These are phyloP conservation scores for Syzygium oleosum DNA, from an alignment of 345 rosid genomes.

Conservation along the genomic window DNA sequence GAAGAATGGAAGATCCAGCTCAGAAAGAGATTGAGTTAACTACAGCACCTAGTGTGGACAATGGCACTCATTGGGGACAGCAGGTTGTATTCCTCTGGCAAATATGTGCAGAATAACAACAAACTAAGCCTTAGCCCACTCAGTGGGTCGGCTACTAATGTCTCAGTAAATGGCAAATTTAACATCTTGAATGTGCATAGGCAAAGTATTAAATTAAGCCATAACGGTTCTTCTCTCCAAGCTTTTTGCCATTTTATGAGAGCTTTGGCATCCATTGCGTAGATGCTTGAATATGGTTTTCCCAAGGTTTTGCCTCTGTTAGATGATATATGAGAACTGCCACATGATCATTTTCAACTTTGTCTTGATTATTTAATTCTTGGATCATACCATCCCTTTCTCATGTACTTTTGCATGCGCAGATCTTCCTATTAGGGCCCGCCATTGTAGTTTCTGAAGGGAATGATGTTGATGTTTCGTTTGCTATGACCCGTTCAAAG, in stretches of 20 bases:
- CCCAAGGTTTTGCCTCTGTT: background rate
- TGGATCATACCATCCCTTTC: background rate
- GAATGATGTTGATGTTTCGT: slow-evolving; percentile 45
- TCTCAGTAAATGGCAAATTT: background rate
- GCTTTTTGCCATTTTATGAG: background rate
- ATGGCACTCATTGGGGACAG: slow-evolving; percentile 97
- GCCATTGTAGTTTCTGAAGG: slow-evolving; percentile 43
- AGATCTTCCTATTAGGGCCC: slow-evolving; percentile 72
- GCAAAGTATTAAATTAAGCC: background rate
- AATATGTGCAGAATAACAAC: background rate
- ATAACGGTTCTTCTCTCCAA: background rate
- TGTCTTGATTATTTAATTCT: background rate
- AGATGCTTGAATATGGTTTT: background rate
- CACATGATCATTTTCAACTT: background rate
- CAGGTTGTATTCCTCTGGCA: slow-evolving; percentile 43
- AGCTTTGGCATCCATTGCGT: background rate
- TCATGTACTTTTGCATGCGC: slow-evolving; percentile 18
- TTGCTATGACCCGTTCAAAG: slow-evolving; percentile 74
- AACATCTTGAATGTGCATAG: background rate
- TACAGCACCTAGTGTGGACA: slow-evolving; percentile 73
- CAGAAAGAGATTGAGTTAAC: slow-evolving; percentile 71
- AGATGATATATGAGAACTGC: background rate
- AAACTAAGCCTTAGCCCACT: background rate
- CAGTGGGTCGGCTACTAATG: background rate
- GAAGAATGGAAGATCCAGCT: slow-evolving; percentile 68